Percentiles rank a stretch among this genome's conserved stretches.
Evolutionary conservation across 1,139 yeast species (phyloP).

Genomic region (Pichia sp.): DNA sequence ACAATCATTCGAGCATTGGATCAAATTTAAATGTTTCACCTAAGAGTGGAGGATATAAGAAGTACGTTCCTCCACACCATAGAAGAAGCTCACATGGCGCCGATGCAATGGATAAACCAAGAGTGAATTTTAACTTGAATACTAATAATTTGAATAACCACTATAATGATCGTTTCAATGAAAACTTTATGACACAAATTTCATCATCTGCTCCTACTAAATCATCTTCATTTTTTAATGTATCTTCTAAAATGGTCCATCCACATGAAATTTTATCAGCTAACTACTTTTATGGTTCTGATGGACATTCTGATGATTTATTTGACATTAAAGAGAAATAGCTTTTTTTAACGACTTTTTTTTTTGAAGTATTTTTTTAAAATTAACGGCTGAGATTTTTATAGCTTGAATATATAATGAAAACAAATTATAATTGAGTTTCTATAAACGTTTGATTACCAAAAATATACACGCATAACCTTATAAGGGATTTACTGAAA

Average conservation of each 20-base stretch:
- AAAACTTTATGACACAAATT: conserved; percentile 24
- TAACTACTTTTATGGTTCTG: conserved; percentile 33
- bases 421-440: neutral
- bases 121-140: conserved; percentile 3
- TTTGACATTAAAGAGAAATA: conserved; percentile 15
- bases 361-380: neutral
- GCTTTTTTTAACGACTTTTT: neutral
- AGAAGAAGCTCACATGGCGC: conserved; percentile 32
- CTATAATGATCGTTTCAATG: conserved; percentile 18
- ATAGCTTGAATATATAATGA: neutral
- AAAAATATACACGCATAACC: neutral
- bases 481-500: too few species aligned
- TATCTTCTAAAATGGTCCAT: neutral
- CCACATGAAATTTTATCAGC: conserved; percentile 15
- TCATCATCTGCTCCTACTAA: conserved; percentile 40
- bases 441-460: neutral
- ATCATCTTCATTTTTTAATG: conserved; percentile 16
- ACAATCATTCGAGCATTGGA: conserved; percentile 22
- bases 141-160: conserved; percentile 6
- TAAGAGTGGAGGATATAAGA: conserved; percentile 19
- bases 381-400: neutral
- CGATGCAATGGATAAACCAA: conserved; percentile 7
- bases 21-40: conserved; percentile 19
- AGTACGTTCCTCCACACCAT: conserved; percentile 45
- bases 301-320: conserved; percentile 27